Percentiles rank a stretch among this genome's conserved stretches.
phyloP scores from a whole-genome alignment of 208 protist species.

The Wallacemonas rigidus region DNA sequence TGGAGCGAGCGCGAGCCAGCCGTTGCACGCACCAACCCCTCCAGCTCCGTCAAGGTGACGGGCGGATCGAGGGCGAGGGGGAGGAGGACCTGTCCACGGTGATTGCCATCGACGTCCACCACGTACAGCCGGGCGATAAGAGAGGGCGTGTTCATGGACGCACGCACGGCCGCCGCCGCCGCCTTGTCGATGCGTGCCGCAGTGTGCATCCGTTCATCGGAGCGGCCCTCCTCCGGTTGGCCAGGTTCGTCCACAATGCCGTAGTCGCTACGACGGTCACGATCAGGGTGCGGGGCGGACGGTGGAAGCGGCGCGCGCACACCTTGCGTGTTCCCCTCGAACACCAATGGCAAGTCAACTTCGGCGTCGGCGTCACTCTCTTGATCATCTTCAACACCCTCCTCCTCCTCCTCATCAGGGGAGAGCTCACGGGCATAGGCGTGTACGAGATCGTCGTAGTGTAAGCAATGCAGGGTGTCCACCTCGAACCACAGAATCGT shows the following conservation, averaged over 20 bases:
- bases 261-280: neutral
- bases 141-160: neutral
- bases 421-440: conserved; percentile 5
- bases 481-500: conserved; percentile 30
- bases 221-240: too few relatives aligned
- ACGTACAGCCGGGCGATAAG: conserved; percentile 13
- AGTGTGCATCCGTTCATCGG: too few relatives aligned
- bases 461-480: conserved; percentile 22
- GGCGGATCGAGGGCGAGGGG: conserved; percentile 28
- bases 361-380: conserved; percentile 6
- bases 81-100: conserved; percentile 15
- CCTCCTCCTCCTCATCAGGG: neutral
- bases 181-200: neutral
- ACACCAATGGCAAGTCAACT: neutral
- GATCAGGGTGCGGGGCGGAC: neutral
- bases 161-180: conserved; percentile 8
- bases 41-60: conserved; percentile 35
- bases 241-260: neutral
- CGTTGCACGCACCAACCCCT: conserved; percentile 30
- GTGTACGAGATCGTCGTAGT: conserved; percentile 19
- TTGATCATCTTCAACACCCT: neutral
- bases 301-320: neutral
- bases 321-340: neutral
- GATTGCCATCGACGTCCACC: conserved; percentile 4
- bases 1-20: conserved; percentile 29